Percentiles rank a stretch among this genome's conserved stretches.
Conservation (phyloP, 1,284 basidiomycete genomes). For the Ceratobasidium sp. region DNA sequence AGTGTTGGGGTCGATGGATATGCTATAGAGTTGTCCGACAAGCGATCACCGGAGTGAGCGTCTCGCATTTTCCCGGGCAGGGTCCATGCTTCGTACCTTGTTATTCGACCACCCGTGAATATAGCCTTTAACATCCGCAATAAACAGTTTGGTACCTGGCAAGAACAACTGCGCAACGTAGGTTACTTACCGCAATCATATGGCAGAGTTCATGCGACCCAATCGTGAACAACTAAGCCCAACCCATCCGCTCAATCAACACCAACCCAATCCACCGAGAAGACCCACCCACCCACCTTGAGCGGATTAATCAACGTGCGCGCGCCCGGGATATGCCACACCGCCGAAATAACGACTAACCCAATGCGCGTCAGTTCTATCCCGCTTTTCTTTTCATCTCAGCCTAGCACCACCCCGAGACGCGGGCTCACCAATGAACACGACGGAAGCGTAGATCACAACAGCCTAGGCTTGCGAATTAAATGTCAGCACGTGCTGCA, state of each 20-base stretch:
- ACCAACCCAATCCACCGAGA: background rate
- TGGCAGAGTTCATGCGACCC: conserved; percentile 89
- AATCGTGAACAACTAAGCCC: conserved; percentile 74
- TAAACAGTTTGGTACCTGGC: background rate
- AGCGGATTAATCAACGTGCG: conserved; percentile 62
- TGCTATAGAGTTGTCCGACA: conserved; percentile 68
- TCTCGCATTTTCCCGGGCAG: background rate
- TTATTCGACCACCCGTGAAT: conserved; percentile 71
- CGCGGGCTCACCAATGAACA: conserved; percentile 65
- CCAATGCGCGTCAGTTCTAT: conserved; percentile 60
- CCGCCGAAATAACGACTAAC: conserved; percentile 69
- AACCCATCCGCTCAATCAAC: background rate
- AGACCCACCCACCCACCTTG: conserved; percentile 59
- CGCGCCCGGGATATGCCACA: conserved; percentile 51
- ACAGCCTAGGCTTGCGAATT: conserved; percentile 32
- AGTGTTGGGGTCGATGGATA: conserved; percentile 85
- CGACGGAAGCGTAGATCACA: conserved; percentile 59
- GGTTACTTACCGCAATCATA: conserved; percentile 72
- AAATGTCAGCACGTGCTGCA: conserved; percentile 40
- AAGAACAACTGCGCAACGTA: conserved; percentile 8
- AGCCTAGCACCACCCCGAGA: conserved; percentile 36
- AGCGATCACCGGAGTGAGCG: background rate
- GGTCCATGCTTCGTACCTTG: conserved; percentile 44
- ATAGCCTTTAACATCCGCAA: conserved; percentile 66
- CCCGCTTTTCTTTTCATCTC: conserved; percentile 16